Evolutionary conservation across 2,329 filamentous ascomycete genomes (phyloP).

Genomic region (Aspergillus pseudonomiae): DNA sequence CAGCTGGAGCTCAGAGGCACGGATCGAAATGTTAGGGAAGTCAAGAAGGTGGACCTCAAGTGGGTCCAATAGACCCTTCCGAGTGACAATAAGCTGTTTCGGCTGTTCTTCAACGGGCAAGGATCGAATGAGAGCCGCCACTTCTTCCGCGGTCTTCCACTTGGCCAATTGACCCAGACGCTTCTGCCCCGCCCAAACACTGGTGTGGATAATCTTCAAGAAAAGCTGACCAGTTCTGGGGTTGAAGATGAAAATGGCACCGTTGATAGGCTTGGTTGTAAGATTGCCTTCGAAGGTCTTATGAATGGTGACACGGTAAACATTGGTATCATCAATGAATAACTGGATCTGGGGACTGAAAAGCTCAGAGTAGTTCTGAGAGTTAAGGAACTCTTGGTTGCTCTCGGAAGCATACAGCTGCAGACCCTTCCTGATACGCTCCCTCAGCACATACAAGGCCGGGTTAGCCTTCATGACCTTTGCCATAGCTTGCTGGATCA

Average conservation of each 20-base stretch:
- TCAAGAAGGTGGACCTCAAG: constrained; percentile 96
- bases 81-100: constrained; percentile 96
- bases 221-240: constrained; percentile 97
- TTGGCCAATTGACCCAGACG: constrained; percentile 97
- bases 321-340: constrained; percentile 99
- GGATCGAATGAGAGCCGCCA: constrained; percentile 92
- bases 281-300: constrained; percentile 99
- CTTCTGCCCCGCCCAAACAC: constrained; percentile 98
- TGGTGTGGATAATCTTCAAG: constrained; percentile 99
- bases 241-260: constrained; percentile 99
- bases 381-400: constrained; percentile 99
- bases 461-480: constrained; percentile 99
- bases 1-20: constrained; percentile 92
- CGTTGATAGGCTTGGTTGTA: constrained; percentile 99
- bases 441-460: constrained; percentile 89
- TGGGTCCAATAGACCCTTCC: constrained; percentile 95
- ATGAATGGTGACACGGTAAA: constrained; percentile 98
- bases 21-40: constrained; percentile 98
- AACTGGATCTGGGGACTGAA: constrained; percentile 99
- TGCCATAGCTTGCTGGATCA: constrained; percentile 97
- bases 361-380: constrained; percentile 97
- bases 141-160: constrained; percentile 99
- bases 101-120: constrained; percentile 97
- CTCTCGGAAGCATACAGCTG: constrained; percentile 98
- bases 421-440: constrained; percentile 97